A percentile compares a stretch with the other conserved stretches of the same genome.
These are phyloP conservation scores for Polychaeton citri DNA, from an alignment of 2,329 filamentous ascomycete species.

Conservation along the genomic window DNA sequence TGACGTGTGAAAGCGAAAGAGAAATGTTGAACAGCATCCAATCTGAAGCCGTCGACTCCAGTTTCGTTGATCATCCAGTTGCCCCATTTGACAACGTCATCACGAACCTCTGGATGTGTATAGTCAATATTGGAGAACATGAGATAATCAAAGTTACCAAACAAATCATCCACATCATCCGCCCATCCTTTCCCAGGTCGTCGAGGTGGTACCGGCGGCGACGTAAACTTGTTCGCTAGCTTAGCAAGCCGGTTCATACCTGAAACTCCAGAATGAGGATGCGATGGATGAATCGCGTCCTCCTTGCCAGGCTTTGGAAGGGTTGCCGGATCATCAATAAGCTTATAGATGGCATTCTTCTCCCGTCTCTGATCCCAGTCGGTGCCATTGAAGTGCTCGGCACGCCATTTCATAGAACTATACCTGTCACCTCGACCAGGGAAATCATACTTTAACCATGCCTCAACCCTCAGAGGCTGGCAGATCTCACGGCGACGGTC, in stretches of 20 bases:
- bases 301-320: conserved; percentile 13
- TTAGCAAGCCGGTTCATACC: conserved; percentile 12
- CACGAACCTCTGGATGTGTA: conserved; percentile 46
- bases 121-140: conserved; percentile 64
- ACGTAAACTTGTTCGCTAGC: conserved; percentile 1
- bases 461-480: conserved; percentile 41
- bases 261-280: not conserved
- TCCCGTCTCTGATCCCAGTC: conserved; percentile 49
- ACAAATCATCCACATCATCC: conserved; percentile 45
- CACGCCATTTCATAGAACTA: conserved; percentile 50
- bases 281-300: conserved; percentile 7
- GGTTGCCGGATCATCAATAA: conserved; percentile 33
- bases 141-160: conserved; percentile 55
- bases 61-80: conserved; percentile 51
- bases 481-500: conserved; percentile 44
- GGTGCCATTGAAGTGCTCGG: conserved; percentile 54
- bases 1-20: conserved; percentile 51
- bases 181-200: conserved; percentile 45
- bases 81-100: conserved; percentile 54
- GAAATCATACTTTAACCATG: conserved; percentile 57
- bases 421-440: conserved; percentile 46
- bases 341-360: conserved; percentile 51
- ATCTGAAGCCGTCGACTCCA: conserved; percentile 50
- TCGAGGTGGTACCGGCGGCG: not conserved
- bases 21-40: conserved; percentile 64